Base-by-base conservation (phyloP, 2,329 filamentous ascomycete species). In the Penicillium sp. region DNA sequence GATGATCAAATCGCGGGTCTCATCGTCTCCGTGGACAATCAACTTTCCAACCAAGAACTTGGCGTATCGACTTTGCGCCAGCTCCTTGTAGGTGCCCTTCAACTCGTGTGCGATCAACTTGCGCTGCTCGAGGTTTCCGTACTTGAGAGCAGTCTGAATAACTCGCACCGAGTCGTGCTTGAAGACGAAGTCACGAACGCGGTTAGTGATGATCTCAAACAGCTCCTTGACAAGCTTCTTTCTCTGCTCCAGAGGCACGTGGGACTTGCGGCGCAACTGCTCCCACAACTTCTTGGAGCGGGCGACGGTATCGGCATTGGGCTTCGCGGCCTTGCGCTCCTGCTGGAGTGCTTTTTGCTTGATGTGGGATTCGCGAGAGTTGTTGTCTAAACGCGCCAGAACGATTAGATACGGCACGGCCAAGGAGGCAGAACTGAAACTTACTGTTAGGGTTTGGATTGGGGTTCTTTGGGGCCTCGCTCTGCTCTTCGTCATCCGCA, bases 121-220 rank as follows among this genome's bases (percentile, higher is more conserved):
- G 70, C 91, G 85, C 77, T 97, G 92, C 59, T 90, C 88, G 54
- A 86, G 81, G 45, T 88, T 95, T 47, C 91, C 89, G 76, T 99
- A 99, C 76, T 99, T 99, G 77, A 99, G 85, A 38, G 93, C 94
- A 13, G 92, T 97, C 78, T 99, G 94, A 27, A 99, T 89, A 41
- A 96, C 92, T 65, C 94, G 86, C n/a, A 96, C 93, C 36, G 92
- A 91, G 73, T 99, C 94, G 75, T 99, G 94, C 84, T 99, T 99
- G 78, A 99, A 90, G 21, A 97, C 93, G 65, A 97, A 96, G 61
- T 97, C 94, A 76, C 91, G 91, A 68, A 97, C 89, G 57, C 90
- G 86, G 52, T 92, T 93, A 25, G 90, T 94, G 68, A 97, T 90
- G 70, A 99, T 96, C 56, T 84, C 82, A 75, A 96, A 97, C 27